Percentiles rank a stretch among this genome's conserved stretches.
Conservation (phyloP, 2,329 filamentous ascomycete species). For the Monilinia fructicola region DNA sequence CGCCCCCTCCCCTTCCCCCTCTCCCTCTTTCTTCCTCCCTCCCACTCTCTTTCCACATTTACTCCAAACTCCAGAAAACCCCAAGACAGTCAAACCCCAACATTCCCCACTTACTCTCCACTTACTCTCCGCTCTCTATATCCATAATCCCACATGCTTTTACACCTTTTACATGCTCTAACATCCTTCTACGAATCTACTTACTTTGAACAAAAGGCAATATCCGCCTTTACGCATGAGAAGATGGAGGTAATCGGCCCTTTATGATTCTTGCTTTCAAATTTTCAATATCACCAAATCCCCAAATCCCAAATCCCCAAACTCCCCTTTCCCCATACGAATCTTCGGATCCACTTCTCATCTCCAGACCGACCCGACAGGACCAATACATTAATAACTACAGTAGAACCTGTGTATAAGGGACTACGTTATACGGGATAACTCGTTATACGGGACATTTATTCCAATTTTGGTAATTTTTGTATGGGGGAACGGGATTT, state of each 20-base stretch:
- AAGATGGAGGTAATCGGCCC: slow-evolving; percentile 18
- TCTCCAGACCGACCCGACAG: slow-evolving; percentile 4
- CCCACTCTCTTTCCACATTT: not conserved
- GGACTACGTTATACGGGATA: too few relatives aligned
- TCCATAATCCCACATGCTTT: not conserved
- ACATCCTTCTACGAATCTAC: not conserved
- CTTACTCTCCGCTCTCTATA: slow-evolving; percentile 3
- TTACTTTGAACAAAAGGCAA: not conserved
- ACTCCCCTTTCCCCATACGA: not conserved
- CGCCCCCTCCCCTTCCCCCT: not conserved
- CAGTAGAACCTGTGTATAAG: too few relatives aligned
- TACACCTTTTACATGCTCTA: not conserved
- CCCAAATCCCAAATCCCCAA: too few relatives aligned
- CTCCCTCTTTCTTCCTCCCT: not conserved
- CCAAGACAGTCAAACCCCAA: not conserved
- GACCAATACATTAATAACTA: too few relatives aligned
- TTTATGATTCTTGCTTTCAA: not conserved
- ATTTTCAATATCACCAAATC: not conserved
- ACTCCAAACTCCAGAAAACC: slow-evolving; percentile 3
- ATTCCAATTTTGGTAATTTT: too few relatives aligned
- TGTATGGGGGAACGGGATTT: too few relatives aligned
- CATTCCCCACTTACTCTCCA: not conserved
- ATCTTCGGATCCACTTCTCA: slow-evolving; percentile 3
- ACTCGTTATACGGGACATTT: too few relatives aligned
- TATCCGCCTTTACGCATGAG: slow-evolving; percentile 9